Percentiles rank a stretch among this genome's conserved stretches.
phyloP scores from a whole-genome alignment of 2,329 filamentous ascomycete species.

The Truncatella angustata region DNA sequence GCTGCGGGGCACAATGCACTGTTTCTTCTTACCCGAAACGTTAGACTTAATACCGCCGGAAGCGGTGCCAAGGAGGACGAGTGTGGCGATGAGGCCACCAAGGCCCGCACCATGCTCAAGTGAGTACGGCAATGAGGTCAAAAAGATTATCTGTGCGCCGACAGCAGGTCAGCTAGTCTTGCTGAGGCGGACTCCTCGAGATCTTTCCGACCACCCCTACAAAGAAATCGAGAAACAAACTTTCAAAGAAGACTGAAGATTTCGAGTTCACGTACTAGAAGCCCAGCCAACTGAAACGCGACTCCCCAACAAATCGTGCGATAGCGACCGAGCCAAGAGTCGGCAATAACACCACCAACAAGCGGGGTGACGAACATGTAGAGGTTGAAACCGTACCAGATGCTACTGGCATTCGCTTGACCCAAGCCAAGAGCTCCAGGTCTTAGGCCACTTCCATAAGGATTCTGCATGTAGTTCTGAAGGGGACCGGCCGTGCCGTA shows the following conservation, averaged over 20 bases:
- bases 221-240: too few species aligned
- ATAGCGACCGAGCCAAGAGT: conserved; percentile 1
- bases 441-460: background rate
- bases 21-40: too few species aligned
- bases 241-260: too few species aligned
- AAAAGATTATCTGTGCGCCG: too few species aligned
- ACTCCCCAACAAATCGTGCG: background rate
- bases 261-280: too few species aligned
- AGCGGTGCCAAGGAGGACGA: conserved; percentile 64
- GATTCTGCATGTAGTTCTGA: conserved; percentile 2
- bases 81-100: conserved; percentile 50
- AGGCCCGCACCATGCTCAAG: conserved; percentile 39
- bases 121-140: conserved; percentile 42
- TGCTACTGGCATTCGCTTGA: background rate
- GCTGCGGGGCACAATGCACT: too few species aligned
- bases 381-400: background rate
- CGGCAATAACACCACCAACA: background rate
- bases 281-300: conserved; percentile 54
- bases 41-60: conserved; percentile 72
- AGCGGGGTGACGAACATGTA: background rate
- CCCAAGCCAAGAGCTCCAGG: conserved; percentile 4
- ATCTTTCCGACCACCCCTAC: too few species aligned
- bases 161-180: too few species aligned
- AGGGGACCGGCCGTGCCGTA: background rate
- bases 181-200: too few species aligned